Base-by-base conservation (phyloP, 2,329 filamentous ascomycete species). In the Septoria linicola region DNA sequence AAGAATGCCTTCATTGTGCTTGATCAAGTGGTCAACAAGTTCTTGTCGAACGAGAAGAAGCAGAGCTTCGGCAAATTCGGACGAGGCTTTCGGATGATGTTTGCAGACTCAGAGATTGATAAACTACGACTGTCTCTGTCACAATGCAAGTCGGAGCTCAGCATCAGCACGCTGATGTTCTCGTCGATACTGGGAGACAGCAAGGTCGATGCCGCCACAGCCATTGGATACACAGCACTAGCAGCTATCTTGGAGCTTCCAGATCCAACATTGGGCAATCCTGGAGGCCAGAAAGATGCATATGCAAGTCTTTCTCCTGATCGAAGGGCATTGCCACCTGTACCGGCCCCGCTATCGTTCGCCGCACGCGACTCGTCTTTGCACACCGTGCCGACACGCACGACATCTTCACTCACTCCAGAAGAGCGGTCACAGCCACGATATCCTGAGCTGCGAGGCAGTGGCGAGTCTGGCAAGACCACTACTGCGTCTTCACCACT, bases 201-300 rank as follows among this genome's bases (percentile, higher is more conserved):
- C 23, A 80, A 78, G 63, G 77, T 80, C 13, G 81, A 85, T 58
- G 77, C 78, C 13, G 76, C 81, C 10, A 76, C 81, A 35, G 82
- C 82, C 14, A 84, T 85, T 39, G 84, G 84, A 36, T 88, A 85
- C 62, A 83, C 82, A 1, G 82, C 82, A 3, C 74, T 88, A 6
- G 79, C 81, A 1, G 83, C 83, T 8, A 83, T 83, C 2, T 74
- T 87, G 8, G 80, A 84, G 49, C 63, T 49, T 11, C 27, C 49
- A 8, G 55, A 63, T 39, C 58, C 51, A 49, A 59, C 32, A 14
- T 36, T 40, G 11, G 41, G 40, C 6, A 31, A 3, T 16, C 8
- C 42, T 11, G 25, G 23, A 23, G 13, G 40, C 13, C 20, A 43
- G 27, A 37, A 53, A 5, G 17, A 27, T 17, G 37, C 50, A 16